Conservation (phyloP, 73 alveolate species). For the Diophrys sp. region DNA sequence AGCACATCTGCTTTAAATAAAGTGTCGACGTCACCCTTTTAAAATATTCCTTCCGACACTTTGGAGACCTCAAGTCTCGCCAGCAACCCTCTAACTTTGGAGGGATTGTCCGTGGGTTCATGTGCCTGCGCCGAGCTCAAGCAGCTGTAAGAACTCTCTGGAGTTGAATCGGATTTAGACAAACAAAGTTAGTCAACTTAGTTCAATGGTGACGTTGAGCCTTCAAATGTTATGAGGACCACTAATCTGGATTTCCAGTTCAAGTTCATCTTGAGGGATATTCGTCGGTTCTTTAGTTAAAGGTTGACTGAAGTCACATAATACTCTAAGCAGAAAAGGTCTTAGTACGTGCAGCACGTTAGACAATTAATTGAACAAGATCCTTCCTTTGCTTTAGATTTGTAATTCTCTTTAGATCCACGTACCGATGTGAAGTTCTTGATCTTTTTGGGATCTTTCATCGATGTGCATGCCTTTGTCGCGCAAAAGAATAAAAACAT, state of each 20-base stretch:
- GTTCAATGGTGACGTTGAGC: neutral
- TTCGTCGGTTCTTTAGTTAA: neutral
- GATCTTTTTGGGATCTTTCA: neutral
- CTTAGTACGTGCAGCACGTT: neutral
- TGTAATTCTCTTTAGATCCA: neutral
- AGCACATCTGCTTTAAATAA: neutral
- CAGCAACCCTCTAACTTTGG: neutral
- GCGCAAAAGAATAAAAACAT: neutral
- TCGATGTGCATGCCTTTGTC: neutral
- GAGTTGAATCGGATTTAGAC: neutral
- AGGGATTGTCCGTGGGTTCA: neutral
- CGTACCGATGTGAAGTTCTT: neutral
- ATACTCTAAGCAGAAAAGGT: neutral
- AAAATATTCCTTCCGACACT: neutral
- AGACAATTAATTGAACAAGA: neutral
- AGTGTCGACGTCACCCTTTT: constrained; percentile 1
- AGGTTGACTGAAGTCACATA: neutral
- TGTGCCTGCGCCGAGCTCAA: neutral
- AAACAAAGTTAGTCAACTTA: neutral
- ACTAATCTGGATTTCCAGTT: neutral
- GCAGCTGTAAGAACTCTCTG: neutral
- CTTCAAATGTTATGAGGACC: neutral
- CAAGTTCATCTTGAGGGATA: neutral
- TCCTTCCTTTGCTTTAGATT: neutral
- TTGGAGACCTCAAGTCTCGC: neutral